Evolutionary conservation across 2,329 filamentous ascomycete species (phyloP).

Genomic region (Neodidymelliopsis sp.): DNA sequence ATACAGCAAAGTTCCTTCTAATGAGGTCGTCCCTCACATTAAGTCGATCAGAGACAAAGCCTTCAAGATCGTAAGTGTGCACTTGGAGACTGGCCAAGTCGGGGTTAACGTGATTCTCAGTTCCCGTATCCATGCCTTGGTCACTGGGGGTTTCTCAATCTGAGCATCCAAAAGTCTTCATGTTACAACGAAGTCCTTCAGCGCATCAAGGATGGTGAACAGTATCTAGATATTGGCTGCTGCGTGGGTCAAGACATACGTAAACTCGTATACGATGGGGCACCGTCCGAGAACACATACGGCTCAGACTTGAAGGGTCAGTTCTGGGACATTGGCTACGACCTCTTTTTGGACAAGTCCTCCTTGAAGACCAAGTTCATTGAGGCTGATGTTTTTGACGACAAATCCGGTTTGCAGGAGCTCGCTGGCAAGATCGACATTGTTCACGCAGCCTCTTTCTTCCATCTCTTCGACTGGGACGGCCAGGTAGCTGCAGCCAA

Average conservation of each 20-base stretch:
- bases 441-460: slow-evolving; percentile 52
- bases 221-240: slow-evolving; percentile 52
- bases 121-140: slow-evolving; percentile 49
- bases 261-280: slow-evolving; percentile 54
- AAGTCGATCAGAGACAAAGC: slow-evolving; percentile 43
- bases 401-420: slow-evolving; percentile 39
- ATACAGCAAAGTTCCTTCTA: slow-evolving; percentile 49
- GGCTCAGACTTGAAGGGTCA: slow-evolving; percentile 51
- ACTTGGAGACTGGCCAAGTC: background rate
- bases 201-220: slow-evolving; percentile 46
- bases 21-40: slow-evolving; percentile 48
- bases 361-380: slow-evolving; percentile 60
- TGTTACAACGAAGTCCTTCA: slow-evolving; percentile 43
- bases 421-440: slow-evolving; percentile 53
- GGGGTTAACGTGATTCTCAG: slow-evolving; percentile 19
- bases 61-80: slow-evolving; percentile 38
- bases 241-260: slow-evolving; percentile 58
- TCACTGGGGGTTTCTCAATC: slow-evolving; percentile 46
- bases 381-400: slow-evolving; percentile 56
- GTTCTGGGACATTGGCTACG: slow-evolving; percentile 64
- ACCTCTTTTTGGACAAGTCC: slow-evolving; percentile 46
- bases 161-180: slow-evolving; percentile 34
- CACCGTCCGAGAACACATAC: slow-evolving; percentile 49
- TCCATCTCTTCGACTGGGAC: slow-evolving; percentile 55
- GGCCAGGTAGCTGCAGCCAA: slow-evolving; percentile 49